A percentile compares a stretch with the other conserved stretches of the same genome.
These are phyloP conservation scores for Spathaspora girioi DNA, from an alignment of 805 yeast genomes.

Conservation along the genomic window DNA sequence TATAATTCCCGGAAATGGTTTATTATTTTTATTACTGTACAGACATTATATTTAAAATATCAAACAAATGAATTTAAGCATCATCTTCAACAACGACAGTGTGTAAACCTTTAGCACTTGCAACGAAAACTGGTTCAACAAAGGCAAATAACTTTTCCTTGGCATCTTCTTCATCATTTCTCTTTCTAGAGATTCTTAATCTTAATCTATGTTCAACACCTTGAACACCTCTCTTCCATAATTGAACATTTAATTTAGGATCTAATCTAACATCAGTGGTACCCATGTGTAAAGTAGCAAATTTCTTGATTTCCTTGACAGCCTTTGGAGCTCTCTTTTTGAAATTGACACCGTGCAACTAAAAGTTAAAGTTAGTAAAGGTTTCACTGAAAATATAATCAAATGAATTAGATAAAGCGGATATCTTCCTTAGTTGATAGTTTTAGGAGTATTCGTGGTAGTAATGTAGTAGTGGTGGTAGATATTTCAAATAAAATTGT, in stretches of 20 bases:
- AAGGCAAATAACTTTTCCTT: slow-evolving; percentile 95
- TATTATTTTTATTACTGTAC: slow-evolving; percentile 6
- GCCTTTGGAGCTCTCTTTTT: slow-evolving; percentile 99
- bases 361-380: slow-evolving; percentile 46
- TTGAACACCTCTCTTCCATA: slow-evolving; percentile 99
- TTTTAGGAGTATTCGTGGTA: background rate
- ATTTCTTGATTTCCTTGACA: slow-evolving; percentile 98
- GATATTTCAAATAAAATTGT: too few species aligned
- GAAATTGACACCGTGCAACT: slow-evolving; percentile 98
- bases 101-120: slow-evolving; percentile 95
- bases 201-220: slow-evolving; percentile 98
- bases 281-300: slow-evolving; percentile 98
- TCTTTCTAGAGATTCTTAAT: slow-evolving; percentile 98
- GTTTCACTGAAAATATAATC: background rate
- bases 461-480: background rate
- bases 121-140: slow-evolving; percentile 96
- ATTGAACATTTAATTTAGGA: slow-evolving; percentile 96
- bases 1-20: background rate
- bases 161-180: slow-evolving; percentile 99
- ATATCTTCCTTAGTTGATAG: background rate
- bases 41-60: slow-evolving; percentile 1
- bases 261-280: slow-evolving; percentile 98
- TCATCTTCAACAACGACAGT: slow-evolving; percentile 91
- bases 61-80: slow-evolving; percentile 28
- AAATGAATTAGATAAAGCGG: too few species aligned